Conservation (phyloP, 2,329 filamentous ascomycete genomes). For the Fusarium lyarnte region DNA sequence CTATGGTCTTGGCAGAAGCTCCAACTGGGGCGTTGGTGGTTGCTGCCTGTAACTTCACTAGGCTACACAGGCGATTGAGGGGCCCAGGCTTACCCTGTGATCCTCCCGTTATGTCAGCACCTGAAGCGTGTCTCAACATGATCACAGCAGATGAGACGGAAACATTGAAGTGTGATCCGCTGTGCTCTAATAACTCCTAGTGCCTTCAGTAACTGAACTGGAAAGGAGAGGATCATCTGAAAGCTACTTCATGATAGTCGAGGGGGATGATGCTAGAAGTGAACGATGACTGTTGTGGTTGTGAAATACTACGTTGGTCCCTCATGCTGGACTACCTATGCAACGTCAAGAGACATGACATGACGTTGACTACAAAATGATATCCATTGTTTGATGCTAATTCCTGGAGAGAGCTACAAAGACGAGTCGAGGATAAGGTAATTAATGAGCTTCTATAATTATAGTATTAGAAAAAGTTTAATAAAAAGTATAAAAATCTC, state of each 20-base stretch:
- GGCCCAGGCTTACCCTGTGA: slow-evolving; percentile 19
- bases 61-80: slow-evolving; percentile 5
- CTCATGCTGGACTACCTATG: no score
- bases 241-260: background rate
- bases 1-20: slow-evolving; percentile 3
- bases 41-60: slow-evolving; percentile 27
- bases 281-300: background rate
- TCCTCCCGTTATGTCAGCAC: slow-evolving; percentile 8
- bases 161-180: background rate
- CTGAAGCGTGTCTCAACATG: background rate
- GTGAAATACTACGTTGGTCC: background rate
- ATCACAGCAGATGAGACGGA: background rate
- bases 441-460: background rate
- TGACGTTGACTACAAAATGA: background rate
- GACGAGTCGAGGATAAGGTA: background rate
- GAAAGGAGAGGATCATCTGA: background rate
- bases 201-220: background rate
- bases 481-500: background rate
- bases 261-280: background rate
- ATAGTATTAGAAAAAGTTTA: background rate
- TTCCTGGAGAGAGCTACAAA: background rate
- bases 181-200: background rate
- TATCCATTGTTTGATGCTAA: background rate
- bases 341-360: background rate
- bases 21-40: slow-evolving; percentile 10